Conservation (phyloP, 75 land plant species). For the Gnetum montanum region DNA sequence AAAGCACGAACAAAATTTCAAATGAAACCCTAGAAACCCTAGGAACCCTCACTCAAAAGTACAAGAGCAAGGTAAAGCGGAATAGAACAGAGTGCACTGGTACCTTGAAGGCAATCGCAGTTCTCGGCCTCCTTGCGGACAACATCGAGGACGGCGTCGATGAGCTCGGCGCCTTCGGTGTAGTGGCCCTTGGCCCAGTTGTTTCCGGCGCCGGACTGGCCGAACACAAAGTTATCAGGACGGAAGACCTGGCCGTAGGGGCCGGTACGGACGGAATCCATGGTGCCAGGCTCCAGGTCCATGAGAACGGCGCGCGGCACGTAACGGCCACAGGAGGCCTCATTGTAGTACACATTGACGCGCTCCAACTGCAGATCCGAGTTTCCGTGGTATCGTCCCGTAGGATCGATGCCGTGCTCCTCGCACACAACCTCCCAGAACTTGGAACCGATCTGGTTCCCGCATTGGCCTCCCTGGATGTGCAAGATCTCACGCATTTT, state of each 20-base stretch:
- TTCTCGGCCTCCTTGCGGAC: background rate
- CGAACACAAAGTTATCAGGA: slow-evolving; percentile 34
- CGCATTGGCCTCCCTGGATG: slow-evolving; percentile 5
- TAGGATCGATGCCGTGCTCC: slow-evolving; percentile 29
- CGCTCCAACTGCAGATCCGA: slow-evolving; percentile 27
- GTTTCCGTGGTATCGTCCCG: slow-evolving; percentile 16
- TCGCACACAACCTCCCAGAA: slow-evolving; percentile 7
- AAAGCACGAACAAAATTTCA: too few relatives aligned
- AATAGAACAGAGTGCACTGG: too few relatives aligned
- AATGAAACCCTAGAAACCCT: too few relatives aligned
- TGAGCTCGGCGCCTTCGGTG: background rate
- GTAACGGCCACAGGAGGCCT: slow-evolving; percentile 18
- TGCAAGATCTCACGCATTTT: slow-evolving; percentile 11
- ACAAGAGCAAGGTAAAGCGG: too few relatives aligned
- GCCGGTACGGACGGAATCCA: slow-evolving; percentile 29
- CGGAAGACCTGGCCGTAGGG: slow-evolving; percentile 33
- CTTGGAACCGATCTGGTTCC: slow-evolving; percentile 3
- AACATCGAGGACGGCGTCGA: background rate
- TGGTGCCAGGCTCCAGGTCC: slow-evolving; percentile 38
- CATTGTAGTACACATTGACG: slow-evolving; percentile 26
- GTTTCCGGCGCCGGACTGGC: slow-evolving; percentile 24
- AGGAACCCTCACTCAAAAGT: too few relatives aligned
- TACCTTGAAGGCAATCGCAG: background rate
- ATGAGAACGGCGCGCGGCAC: slow-evolving; percentile 25
- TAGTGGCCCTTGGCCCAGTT: slow-evolving; percentile 27